Percentiles rank a stretch among this genome's conserved stretches.
Evolutionary conservation across 1,139 yeast genomes (phyloP).

Genomic region (Geotrichum cucujoidarum): DNA sequence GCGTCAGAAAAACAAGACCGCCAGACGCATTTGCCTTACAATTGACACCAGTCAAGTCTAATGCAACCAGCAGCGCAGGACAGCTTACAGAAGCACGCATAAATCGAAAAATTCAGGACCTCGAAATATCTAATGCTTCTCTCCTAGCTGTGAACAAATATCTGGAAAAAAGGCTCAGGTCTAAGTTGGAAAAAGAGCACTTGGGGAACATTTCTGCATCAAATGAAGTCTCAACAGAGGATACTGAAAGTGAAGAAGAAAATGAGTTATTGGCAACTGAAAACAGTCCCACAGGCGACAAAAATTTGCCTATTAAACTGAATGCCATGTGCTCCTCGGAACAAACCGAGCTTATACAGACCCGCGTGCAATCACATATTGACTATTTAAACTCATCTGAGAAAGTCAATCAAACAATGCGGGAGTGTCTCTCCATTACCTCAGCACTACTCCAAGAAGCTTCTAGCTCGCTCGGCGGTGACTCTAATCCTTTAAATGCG

Average conservation of each 20-base stretch:
- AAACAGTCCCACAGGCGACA: constrained; percentile 11
- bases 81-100: constrained; percentile 23
- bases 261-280: background rate
- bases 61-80: too few species aligned
- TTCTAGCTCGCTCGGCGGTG: constrained; percentile 22
- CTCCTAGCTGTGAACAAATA: constrained; percentile 29
- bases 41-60: too few species aligned
- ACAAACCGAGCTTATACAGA: constrained; percentile 23
- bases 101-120: constrained; percentile 29
- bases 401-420: constrained; percentile 23
- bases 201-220: too few species aligned
- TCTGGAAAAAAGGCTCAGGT: constrained; percentile 27
- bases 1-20: too few species aligned
- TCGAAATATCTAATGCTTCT: constrained; percentile 32
- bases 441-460: constrained; percentile 27
- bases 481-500: constrained; percentile 24
- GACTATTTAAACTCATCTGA: constrained; percentile 27
- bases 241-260: constrained; percentile 11
- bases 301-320: constrained; percentile 15
- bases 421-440: constrained; percentile 25
- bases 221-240: too few species aligned
- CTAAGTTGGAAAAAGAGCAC: constrained; percentile 24
- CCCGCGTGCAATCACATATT: constrained; percentile 26
- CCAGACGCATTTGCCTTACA: too few species aligned
- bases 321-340: too few species aligned